A percentile compares a stretch with the other conserved stretches of the same genome.
Evolutionary conservation across 202 grass and related monocot genomes (phyloP).

Genomic region (Setaria italica): DNA sequence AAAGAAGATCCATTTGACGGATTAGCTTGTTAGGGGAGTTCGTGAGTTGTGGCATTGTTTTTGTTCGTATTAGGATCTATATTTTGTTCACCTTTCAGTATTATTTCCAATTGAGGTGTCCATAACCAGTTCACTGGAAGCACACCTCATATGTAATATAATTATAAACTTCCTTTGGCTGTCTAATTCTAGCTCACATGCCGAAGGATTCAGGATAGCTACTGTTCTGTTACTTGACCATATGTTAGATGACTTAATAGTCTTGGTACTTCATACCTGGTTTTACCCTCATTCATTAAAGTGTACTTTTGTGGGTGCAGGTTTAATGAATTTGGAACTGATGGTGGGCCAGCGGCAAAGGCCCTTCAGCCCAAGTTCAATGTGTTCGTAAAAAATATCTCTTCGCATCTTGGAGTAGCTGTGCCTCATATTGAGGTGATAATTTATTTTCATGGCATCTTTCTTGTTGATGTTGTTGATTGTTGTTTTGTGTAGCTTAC

Average conservation of each 20-base stretch:
- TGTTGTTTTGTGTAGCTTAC: not conserved
- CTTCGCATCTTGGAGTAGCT: constrained; percentile 63
- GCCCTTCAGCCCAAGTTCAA: constrained; percentile 74
- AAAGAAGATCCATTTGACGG: not conserved
- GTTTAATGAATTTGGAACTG: constrained; percentile 85
- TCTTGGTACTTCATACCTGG: not conserved
- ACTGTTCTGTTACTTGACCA: not conserved
- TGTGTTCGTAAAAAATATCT: constrained; percentile 70
- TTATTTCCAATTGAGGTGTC: too few species aligned
- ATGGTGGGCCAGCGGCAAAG: constrained; percentile 93
- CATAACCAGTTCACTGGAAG: not conserved
- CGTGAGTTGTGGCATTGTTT: not conserved
- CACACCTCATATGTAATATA: not conserved
- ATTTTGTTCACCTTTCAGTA: not conserved
- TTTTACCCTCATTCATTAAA: constrained; percentile 4
- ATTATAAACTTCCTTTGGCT: not conserved
- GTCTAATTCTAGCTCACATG: not conserved
- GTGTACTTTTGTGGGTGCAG: constrained; percentile 48
- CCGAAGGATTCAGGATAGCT: not conserved
- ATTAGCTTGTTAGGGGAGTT: not conserved
- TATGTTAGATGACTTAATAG: not conserved
- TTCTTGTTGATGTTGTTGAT: constrained; percentile 5
- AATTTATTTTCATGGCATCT: not conserved
- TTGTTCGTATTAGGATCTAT: not conserved
- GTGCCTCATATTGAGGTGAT: constrained; percentile 82